Percentiles rank a stretch among this genome's conserved stretches.
These are phyloP conservation scores for Gossypium turneri DNA, from an alignment of 345 rosid genomes.

Conservation along the genomic window DNA sequence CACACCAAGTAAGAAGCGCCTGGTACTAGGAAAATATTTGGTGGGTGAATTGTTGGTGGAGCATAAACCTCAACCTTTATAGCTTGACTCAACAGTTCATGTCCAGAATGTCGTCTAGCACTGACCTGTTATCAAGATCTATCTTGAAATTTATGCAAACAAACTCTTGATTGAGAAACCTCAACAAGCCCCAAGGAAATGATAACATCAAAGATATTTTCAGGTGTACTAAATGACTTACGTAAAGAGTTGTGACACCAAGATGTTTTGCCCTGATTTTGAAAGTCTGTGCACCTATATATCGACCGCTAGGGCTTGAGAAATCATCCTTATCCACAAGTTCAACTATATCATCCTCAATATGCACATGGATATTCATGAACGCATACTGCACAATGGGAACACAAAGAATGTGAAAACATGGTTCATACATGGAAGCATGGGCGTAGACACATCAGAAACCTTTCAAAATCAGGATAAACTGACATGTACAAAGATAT, in stretches of 20 bases:
- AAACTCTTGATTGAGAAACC: conserved; percentile 12
- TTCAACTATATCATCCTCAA: conserved; percentile 67
- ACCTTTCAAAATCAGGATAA: neutral
- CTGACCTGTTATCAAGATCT: conserved; percentile 55
- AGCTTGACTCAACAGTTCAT: conserved; percentile 61
- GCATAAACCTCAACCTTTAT: conserved; percentile 85
- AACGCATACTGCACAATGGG: conserved; percentile 57
- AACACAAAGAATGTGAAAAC: conserved; percentile 7
- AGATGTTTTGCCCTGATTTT: conserved; percentile 62
- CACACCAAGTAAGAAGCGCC: conserved; percentile 86
- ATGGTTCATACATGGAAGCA: neutral
- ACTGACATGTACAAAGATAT: neutral
- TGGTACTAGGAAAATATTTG: conserved; percentile 68
- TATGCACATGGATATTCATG: conserved; percentile 68
- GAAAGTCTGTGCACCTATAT: conserved; percentile 41
- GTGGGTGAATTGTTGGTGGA: conserved; percentile 72
- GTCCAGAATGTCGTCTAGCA: conserved; percentile 72
- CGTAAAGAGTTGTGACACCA: conserved; percentile 77
- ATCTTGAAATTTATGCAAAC: conserved; percentile 23
- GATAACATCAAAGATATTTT: conserved; percentile 8
- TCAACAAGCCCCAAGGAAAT: conserved; percentile 1
- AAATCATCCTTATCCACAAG: conserved; percentile 37
- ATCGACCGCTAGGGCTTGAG: conserved; percentile 38
- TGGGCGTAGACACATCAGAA: neutral
- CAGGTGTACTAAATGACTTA: conserved; percentile 37